These are phyloP conservation scores for Xylaria scruposa DNA, from an alignment of 495 filamentous ascomycete species.

Conservation along the genomic window DNA sequence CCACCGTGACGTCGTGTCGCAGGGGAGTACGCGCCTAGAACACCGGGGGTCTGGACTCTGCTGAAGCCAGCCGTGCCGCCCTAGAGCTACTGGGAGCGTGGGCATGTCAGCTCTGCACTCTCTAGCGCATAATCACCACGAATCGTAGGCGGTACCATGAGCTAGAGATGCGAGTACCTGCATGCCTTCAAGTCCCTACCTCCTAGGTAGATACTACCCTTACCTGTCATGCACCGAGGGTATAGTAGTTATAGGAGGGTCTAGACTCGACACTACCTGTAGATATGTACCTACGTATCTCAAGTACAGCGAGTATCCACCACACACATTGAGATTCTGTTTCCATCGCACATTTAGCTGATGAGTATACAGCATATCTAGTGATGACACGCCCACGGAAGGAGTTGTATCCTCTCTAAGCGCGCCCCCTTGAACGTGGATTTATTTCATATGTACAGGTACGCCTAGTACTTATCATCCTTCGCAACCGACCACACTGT, in stretches of 20 bases:
- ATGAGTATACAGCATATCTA: neutral
- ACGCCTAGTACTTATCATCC: conserved; percentile 6
- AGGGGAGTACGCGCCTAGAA: conserved; percentile 24
- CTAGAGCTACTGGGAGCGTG: neutral
- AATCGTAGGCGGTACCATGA: neutral
- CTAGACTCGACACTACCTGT: neutral
- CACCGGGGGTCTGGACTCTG: conserved; percentile 20
- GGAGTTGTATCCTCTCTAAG: neutral
- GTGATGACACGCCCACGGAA: neutral
- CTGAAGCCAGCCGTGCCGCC: conserved; percentile 22
- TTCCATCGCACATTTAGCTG: neutral
- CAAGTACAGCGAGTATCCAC: too few species aligned
- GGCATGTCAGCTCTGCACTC: conserved; percentile 7
- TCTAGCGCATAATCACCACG: neutral
- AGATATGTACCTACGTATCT: neutral
- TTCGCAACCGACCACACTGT: neutral
- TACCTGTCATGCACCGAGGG: conserved; percentile 4
- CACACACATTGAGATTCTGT: too few species aligned
- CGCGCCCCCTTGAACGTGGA: too few species aligned
- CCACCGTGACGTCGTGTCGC: conserved; percentile 20
- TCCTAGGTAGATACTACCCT: too few species aligned
- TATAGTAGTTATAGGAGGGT: neutral
- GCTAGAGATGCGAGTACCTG: neutral
- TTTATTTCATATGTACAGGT: neutral
- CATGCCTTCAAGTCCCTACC: neutral